Conservation (phyloP, 2,329 filamentous ascomycete genomes). For the Amphichorda felina region DNA sequence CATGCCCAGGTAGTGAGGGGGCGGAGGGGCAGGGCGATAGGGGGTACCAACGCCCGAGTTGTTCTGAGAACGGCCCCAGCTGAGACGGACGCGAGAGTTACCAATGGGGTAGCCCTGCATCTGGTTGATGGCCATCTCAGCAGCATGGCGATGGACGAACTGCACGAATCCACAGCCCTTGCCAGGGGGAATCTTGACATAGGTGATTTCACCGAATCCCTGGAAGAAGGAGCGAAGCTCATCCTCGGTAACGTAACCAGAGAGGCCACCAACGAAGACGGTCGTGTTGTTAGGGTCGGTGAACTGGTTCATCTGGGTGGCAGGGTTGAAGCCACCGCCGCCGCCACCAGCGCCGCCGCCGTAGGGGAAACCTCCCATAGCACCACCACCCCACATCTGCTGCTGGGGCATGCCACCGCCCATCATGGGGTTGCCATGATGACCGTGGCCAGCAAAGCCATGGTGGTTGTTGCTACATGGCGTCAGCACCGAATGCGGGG, state of each 20-base stretch:
- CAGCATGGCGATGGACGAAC: slow-evolving; percentile 96
- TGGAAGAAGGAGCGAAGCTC: slow-evolving; percentile 99
- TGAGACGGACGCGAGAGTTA: slow-evolving; percentile 93
- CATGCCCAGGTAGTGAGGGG: slow-evolving; percentile 42
- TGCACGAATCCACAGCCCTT: slow-evolving; percentile 99
- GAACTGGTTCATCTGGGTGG: slow-evolving; percentile 86
- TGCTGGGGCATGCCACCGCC: slow-evolving; percentile 31
- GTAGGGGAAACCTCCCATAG: slow-evolving; percentile 20
- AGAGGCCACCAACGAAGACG: slow-evolving; percentile 93
- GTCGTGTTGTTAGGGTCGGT: slow-evolving; percentile 99
- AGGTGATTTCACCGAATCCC: slow-evolving; percentile 97
- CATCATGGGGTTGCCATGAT: slow-evolving; percentile 32
- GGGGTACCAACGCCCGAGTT: slow-evolving; percentile 97
- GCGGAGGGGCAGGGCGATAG: slow-evolving; percentile 79
- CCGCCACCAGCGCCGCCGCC: slow-evolving; percentile 14
- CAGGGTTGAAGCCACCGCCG: slow-evolving; percentile 34
- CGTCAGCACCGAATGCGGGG: not conserved
- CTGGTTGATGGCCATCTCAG: slow-evolving; percentile 67
- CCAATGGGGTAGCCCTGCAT: slow-evolving; percentile 87
- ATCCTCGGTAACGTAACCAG: slow-evolving; percentile 96
- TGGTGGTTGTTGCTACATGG: slow-evolving; percentile 18
- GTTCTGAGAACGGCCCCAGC: slow-evolving; percentile 97
- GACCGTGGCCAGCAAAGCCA: slow-evolving; percentile 26
- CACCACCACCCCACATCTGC: slow-evolving; percentile 27
- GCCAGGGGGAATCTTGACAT: slow-evolving; percentile 98